Evolutionary conservation across 805 yeast species (phyloP).

Genomic region (Candida hispaniensis): DNA sequence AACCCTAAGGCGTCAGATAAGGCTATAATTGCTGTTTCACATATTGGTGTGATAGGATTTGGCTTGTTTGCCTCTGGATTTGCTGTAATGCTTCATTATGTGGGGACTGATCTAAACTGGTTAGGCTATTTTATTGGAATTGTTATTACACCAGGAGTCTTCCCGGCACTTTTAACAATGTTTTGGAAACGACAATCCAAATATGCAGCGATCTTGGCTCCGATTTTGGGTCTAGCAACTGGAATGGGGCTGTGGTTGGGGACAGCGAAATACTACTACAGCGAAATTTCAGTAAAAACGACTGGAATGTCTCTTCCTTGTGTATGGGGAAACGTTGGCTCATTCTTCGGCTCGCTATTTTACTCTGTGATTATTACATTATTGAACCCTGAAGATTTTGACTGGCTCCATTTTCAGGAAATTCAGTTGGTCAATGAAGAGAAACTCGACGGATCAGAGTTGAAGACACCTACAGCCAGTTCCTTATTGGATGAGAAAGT

Average conservation of each 20-base stretch:
- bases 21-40: constrained; percentile 35
- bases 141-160: constrained; percentile 37
- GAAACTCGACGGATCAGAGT: constrained; percentile 4
- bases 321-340: constrained; percentile 27
- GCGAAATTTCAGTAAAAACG: constrained; percentile 22
- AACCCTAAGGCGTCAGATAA: constrained; percentile 35
- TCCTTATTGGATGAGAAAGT: no score
- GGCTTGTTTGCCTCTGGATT: constrained; percentile 58
- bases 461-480: no score
- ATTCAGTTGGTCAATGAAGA: constrained; percentile 7
- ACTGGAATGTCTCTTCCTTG: constrained; percentile 18
- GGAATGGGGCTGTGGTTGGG: constrained; percentile 21
- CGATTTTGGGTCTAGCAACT: constrained; percentile 14
- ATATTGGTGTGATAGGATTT: constrained; percentile 33
- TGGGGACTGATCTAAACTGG: constrained; percentile 75
- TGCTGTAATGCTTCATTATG: constrained; percentile 66
- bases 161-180: constrained; percentile 35
- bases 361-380: constrained; percentile 25
- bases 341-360: constrained; percentile 24
- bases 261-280: constrained; percentile 24
- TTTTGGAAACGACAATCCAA: constrained; percentile 34
- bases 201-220: constrained; percentile 13
- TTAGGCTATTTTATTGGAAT: constrained; percentile 54
- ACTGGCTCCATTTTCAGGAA: constrained; percentile 22
- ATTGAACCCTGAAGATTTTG: constrained; percentile 35